These are phyloP conservation scores for Phytophthora tentaculata DNA, from an alignment of 352 stramenopile genomes.

Conservation along the genomic window DNA sequence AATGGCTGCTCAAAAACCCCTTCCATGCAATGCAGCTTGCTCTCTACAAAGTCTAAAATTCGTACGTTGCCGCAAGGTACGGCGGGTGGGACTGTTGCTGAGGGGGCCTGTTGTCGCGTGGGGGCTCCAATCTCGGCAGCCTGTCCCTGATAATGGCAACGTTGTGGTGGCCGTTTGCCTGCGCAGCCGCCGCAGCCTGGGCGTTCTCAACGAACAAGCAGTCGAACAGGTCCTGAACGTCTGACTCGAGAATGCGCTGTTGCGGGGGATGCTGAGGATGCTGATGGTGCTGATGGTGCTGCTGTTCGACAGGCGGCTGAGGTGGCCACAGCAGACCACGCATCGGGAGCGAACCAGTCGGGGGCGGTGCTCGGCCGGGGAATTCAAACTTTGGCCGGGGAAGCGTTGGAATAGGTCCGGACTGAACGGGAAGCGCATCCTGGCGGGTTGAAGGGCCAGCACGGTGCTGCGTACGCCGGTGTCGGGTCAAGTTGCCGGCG, in stretches of 20 bases:
- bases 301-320: slow-evolving; percentile 29
- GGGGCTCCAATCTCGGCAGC: slow-evolving; percentile 35
- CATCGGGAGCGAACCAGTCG: slow-evolving; percentile 40
- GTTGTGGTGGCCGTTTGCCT: slow-evolving; percentile 38
- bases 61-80: slow-evolving; percentile 44
- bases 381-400: slow-evolving; percentile 43
- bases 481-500: slow-evolving; percentile 63
- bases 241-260: slow-evolving; percentile 43
- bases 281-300: too few relatives aligned
- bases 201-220: slow-evolving; percentile 52
- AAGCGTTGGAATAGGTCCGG: slow-evolving; percentile 17
- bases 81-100: slow-evolving; percentile 30
- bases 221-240: slow-evolving; percentile 54
- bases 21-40: slow-evolving; percentile 25
- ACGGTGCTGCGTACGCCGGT: slow-evolving; percentile 65
- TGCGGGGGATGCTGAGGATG: too few relatives aligned
- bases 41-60: slow-evolving; percentile 44
- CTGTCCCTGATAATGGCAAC: slow-evolving; percentile 37
- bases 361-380: slow-evolving; percentile 20
- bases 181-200: slow-evolving; percentile 27
- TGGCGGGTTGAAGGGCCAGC: slow-evolving; percentile 22
- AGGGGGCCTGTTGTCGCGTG: slow-evolving; percentile 22
- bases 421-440: slow-evolving; percentile 1
- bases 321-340: slow-evolving; percentile 42
- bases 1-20: slow-evolving; percentile 18